Conservation (phyloP, 2,329 filamentous ascomycete species). For the Xylaria sp. region DNA sequence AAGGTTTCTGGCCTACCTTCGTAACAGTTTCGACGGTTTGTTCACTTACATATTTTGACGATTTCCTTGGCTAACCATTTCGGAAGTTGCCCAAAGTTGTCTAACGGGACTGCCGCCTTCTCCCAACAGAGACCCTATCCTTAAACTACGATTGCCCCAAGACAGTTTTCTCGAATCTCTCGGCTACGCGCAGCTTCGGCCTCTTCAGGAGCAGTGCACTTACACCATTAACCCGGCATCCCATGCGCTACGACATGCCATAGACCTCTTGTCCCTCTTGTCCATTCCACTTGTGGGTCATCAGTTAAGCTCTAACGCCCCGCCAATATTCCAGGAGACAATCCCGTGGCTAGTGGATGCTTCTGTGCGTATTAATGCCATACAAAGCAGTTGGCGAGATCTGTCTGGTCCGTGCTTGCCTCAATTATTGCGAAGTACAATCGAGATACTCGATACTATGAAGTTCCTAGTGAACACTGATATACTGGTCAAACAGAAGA, state of each 20-base stretch:
- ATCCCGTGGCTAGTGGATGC: conserved; percentile 58
- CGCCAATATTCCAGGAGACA: conserved; percentile 47
- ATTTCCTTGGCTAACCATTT: conserved; percentile 26
- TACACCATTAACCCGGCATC: conserved; percentile 49
- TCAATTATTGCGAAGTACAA: conserved; percentile 44
- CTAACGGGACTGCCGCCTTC: conserved; percentile 38
- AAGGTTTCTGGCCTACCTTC: conserved; percentile 55
- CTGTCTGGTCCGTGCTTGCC: conserved; percentile 41
- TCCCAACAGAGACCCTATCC: conserved; percentile 37
- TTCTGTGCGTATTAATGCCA: conserved; percentile 49
- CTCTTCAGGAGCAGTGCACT: conserved; percentile 43
- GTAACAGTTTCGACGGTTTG: conserved; percentile 54
- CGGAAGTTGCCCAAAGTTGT: conserved; percentile 31
- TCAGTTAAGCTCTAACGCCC: conserved; percentile 41
- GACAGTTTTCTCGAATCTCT: conserved; percentile 42
- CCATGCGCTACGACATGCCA: conserved; percentile 55
- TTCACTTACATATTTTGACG: conserved; percentile 8
- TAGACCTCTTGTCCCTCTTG: conserved; percentile 51
- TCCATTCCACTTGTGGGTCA: conserved; percentile 47
- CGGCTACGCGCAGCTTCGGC: conserved; percentile 25
- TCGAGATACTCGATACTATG: conserved; percentile 2
- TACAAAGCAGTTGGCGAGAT: conserved; percentile 47
- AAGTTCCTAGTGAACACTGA: conserved; percentile 20
- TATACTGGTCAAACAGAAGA: conserved; percentile 43
- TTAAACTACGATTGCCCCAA: conserved; percentile 48